Conservation (phyloP, 345 rosid genomes). For the Salix brachista region DNA sequence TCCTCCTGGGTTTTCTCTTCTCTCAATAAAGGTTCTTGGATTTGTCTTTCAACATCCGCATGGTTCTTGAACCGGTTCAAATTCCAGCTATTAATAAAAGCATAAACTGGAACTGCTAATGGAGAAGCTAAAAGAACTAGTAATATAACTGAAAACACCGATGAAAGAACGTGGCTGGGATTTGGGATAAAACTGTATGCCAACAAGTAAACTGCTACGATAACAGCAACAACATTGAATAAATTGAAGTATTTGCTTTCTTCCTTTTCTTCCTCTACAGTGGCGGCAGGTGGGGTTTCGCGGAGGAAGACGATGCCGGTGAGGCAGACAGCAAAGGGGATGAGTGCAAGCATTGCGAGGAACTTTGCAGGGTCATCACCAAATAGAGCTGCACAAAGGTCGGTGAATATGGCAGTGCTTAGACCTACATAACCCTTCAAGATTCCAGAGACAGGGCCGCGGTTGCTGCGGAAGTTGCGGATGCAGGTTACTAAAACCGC, state of each 20-base stretch:
- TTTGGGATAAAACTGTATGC: conserved; percentile 54
- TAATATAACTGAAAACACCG: conserved; percentile 44
- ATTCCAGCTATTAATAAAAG: conserved; percentile 35
- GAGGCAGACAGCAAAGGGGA: conserved; percentile 78
- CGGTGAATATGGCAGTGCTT: conserved; percentile 93
- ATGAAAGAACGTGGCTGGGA: conserved; percentile 32
- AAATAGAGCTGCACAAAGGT: conserved; percentile 75
- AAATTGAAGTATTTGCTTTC: conserved; percentile 59
- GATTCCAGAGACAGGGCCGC: conserved; percentile 91
- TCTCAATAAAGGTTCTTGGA: conserved; percentile 48
- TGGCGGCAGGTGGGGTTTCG: conserved; percentile 54
- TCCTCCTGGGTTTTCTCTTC: conserved; percentile 15
- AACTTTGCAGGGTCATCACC: conserved; percentile 54
- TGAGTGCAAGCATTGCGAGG: conserved; percentile 59
- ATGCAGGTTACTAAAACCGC: conserved; percentile 85
- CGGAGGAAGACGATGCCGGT: conserved; percentile 76
- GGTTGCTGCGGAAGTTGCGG: conserved; percentile 75
- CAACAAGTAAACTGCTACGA: conserved; percentile 69
- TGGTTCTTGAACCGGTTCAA: conserved; percentile 12
- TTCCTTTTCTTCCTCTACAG: conserved; percentile 47
- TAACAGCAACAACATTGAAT: conserved; percentile 60
- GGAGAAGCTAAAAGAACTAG: conserved; percentile 64
- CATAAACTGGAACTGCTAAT: conserved; percentile 47
- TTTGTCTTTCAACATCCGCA: conserved; percentile 36
- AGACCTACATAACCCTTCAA: conserved; percentile 87